Evolutionary conservation across 495 filamentous ascomycete species (phyloP).

Genomic region (Hyaloscypha hepaticicola): DNA sequence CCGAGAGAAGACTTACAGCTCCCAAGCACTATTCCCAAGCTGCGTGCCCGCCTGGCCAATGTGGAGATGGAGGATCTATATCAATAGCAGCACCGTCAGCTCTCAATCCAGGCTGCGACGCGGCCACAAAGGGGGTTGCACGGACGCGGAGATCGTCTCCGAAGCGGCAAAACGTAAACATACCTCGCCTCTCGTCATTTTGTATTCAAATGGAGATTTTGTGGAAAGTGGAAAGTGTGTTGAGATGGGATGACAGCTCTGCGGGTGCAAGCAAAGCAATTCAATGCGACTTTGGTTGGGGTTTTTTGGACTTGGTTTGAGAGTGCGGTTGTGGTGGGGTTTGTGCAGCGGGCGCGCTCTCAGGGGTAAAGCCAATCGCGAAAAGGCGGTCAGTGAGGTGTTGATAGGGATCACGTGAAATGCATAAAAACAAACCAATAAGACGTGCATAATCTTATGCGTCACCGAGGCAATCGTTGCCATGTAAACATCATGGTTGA

Average conservation of each 20-base stretch:
- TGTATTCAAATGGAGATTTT: constrained; percentile 6
- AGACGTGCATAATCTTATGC: not conserved
- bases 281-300: not conserved
- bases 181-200: constrained; percentile 26
- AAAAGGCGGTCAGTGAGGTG: not conserved
- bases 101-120: not conserved
- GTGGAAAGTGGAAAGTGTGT: not conserved
- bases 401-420: not conserved
- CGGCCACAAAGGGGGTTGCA: not conserved
- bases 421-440: not conserved
- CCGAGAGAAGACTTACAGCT: constrained; percentile 64
- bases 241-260: constrained; percentile 9
- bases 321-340: constrained; percentile 3
- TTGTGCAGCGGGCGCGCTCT: not conserved
- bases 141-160: constrained; percentile 12
- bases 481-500: not conserved
- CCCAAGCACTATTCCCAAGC: constrained; percentile 93
- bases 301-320: not conserved
- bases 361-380: constrained; percentile 3
- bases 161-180: constrained; percentile 9
- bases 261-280: not conserved
- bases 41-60: constrained; percentile 92
- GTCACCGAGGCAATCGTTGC: not conserved
- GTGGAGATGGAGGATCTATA: constrained; percentile 82
- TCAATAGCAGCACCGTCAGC: constrained; percentile 4